Evolutionary conservation across 495 filamentous ascomycete genomes (phyloP).

Genomic region (Pyrenopolyporus hunteri): DNA sequence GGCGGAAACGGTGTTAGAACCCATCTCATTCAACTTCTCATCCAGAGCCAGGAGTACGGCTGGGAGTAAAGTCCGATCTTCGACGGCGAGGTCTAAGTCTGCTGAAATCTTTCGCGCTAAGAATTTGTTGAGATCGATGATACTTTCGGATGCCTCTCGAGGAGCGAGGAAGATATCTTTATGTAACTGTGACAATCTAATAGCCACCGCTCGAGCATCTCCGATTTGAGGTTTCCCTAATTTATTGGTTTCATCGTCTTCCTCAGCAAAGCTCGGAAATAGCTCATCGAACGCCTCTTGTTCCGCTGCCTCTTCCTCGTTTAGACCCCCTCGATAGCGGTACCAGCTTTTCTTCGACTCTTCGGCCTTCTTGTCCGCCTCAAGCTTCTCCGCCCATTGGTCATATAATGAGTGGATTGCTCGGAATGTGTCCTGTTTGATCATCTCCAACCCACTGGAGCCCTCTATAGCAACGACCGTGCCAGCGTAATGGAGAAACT

Average conservation of each 20-base stretch:
- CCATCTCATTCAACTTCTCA: slow-evolving; percentile 60
- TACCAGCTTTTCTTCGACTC: slow-evolving; percentile 77
- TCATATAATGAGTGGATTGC: slow-evolving; percentile 74
- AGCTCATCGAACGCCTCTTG: slow-evolving; percentile 76
- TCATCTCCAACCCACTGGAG: slow-evolving; percentile 35
- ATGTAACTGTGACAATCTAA: slow-evolving; percentile 54
- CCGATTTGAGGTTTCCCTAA: slow-evolving; percentile 19
- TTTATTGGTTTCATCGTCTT: slow-evolving; percentile 43
- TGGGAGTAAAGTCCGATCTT: slow-evolving; percentile 62
- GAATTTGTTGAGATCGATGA: slow-evolving; percentile 46
- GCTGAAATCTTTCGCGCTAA: slow-evolving; percentile 46
- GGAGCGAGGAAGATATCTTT: slow-evolving; percentile 55
- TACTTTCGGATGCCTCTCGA: slow-evolving; percentile 42
- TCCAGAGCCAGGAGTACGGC: slow-evolving; percentile 69
- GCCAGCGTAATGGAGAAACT: slow-evolving; percentile 52
- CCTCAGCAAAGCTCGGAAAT: slow-evolving; percentile 78
- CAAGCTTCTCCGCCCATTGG: slow-evolving; percentile 76
- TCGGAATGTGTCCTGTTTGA: slow-evolving; percentile 51
- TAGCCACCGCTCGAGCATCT: slow-evolving; percentile 51
- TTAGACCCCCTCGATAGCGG: slow-evolving; percentile 74
- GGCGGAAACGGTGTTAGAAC: slow-evolving; percentile 38
- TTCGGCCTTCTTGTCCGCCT: slow-evolving; percentile 72
- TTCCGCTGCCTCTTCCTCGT: slow-evolving; percentile 76
- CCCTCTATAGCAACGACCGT: slow-evolving; percentile 51
- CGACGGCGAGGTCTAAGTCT: slow-evolving; percentile 36